These are phyloP conservation scores for Gamarada debralockiae DNA, from an alignment of 495 filamentous ascomycete species.

Conservation along the genomic window DNA sequence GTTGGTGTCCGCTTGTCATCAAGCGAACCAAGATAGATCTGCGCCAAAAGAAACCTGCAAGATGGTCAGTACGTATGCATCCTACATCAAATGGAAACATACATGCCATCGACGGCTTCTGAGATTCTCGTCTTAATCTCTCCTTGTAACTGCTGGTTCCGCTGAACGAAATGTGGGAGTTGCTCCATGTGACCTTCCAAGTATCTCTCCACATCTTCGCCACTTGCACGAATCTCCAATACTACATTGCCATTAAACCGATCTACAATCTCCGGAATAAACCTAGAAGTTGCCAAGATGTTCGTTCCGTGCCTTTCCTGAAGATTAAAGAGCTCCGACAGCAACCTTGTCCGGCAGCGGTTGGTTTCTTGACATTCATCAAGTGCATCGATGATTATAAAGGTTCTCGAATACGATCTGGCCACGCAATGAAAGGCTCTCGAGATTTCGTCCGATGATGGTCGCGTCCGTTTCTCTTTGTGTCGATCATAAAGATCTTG, in stretches of 20 bases:
- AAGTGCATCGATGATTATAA: conserved; percentile 44
- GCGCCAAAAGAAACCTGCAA: conserved; percentile 4
- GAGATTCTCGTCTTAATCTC: conserved; percentile 10
- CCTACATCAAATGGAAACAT: conserved; percentile 4
- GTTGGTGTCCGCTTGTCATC: conserved; percentile 1
- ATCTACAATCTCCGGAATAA: conserved; percentile 25
- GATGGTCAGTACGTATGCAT: not conserved
- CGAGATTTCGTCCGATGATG: conserved; percentile 23
- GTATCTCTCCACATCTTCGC: conserved; percentile 18
- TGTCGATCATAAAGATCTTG: conserved; percentile 23
- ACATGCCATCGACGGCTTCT: conserved; percentile 16
- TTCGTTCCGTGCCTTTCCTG: conserved; percentile 24
- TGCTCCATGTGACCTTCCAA: conserved; percentile 5
- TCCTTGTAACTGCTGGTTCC: conserved; percentile 7
- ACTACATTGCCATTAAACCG: conserved; percentile 23
- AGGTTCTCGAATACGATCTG: conserved; percentile 24
- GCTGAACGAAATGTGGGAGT: not conserved
- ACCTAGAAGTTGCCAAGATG: conserved; percentile 31
- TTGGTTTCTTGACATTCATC: conserved; percentile 35
- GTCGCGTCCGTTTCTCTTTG: conserved; percentile 21
- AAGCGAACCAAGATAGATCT: conserved; percentile 4
- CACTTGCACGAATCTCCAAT: conserved; percentile 24
- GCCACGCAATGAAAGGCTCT: conserved; percentile 20
- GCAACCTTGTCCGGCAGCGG: conserved; percentile 26
- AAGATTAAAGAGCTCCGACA: conserved; percentile 29